These are phyloP conservation scores for Cytidiella melzeri DNA, from an alignment of 768 basidiomycete genomes.

Conservation along the genomic window DNA sequence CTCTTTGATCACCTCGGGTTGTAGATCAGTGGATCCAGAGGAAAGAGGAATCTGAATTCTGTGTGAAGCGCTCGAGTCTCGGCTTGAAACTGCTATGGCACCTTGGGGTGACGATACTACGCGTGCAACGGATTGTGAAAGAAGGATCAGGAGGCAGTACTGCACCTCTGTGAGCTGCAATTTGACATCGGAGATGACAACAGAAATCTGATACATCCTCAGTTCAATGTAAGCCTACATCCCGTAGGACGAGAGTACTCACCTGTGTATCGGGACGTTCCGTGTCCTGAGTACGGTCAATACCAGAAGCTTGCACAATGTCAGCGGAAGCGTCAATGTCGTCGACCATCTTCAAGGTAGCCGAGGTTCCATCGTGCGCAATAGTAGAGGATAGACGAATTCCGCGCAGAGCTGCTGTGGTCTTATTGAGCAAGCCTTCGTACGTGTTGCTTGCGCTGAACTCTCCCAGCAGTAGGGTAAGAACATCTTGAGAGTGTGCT, in stretches of 20 bases:
- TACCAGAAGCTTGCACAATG: conserved; percentile 53
- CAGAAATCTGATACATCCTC: conserved; percentile 42
- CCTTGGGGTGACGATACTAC: conserved; percentile 41
- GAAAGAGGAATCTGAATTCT: background rate
- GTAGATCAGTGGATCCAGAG: conserved; percentile 29
- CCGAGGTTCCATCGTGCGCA: conserved; percentile 41
- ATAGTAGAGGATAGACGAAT: conserved; percentile 73
- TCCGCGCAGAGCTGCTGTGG: conserved; percentile 71
- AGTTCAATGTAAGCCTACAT: background rate
- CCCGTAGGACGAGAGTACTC: conserved; percentile 8
- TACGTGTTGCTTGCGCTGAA: conserved; percentile 78
- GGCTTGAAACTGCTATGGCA: conserved; percentile 13
- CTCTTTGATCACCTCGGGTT: conserved; percentile 50
- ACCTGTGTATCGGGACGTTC: conserved; percentile 75
- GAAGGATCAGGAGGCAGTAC: conserved; percentile 61
- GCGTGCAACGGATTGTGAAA: conserved; percentile 64
- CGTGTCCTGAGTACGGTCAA: conserved; percentile 45
- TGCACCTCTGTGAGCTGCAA: conserved; percentile 80
- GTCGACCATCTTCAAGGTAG: conserved; percentile 81
- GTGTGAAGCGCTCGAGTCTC: background rate
- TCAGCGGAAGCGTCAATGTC: conserved; percentile 75
- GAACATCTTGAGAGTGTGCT: conserved; percentile 51
- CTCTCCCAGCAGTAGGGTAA: conserved; percentile 84
- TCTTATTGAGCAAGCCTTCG: conserved; percentile 49
- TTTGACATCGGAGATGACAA: conserved; percentile 79